Conservation (phyloP, 2,329 filamentous ascomycete genomes). For the Aspergillus ibericus region DNA sequence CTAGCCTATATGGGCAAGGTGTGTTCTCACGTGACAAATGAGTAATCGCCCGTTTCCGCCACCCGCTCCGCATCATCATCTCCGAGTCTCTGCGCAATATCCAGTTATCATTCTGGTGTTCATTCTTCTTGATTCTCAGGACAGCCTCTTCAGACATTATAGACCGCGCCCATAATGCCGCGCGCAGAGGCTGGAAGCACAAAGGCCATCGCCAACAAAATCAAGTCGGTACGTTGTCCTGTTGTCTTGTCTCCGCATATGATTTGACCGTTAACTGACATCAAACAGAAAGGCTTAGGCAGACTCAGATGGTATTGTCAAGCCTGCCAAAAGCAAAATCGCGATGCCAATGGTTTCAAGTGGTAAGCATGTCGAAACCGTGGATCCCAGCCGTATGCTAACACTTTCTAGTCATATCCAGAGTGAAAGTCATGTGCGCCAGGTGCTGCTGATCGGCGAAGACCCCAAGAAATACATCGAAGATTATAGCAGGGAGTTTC, state of each 20-base stretch:
- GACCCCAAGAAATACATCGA: slow-evolving; percentile 82
- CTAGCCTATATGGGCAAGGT: not conserved
- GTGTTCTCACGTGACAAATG: not conserved
- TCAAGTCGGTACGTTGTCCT: slow-evolving; percentile 70
- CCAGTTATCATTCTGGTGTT: not conserved
- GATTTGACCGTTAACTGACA: slow-evolving; percentile 10
- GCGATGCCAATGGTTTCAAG: slow-evolving; percentile 89
- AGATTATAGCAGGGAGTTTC: slow-evolving; percentile 78
- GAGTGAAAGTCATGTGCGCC: slow-evolving; percentile 82
- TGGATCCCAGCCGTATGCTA: not conserved
- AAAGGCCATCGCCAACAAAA: slow-evolving; percentile 87
- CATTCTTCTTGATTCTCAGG: not conserved
- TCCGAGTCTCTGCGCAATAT: not conserved
- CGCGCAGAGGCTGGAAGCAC: slow-evolving; percentile 88
- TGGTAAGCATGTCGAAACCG: slow-evolving; percentile 35
- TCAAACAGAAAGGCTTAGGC: slow-evolving; percentile 54
- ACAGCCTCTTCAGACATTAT: not conserved
- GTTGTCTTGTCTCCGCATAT: not conserved
- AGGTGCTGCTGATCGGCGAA: slow-evolving; percentile 84
- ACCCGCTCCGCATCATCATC: not conserved
- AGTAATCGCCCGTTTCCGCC: not conserved
- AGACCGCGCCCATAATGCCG: slow-evolving; percentile 63
- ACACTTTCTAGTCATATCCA: slow-evolving; percentile 64
- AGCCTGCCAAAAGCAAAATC: slow-evolving; percentile 72
- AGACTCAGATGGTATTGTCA: slow-evolving; percentile 90